Conservation (phyloP, 2,329 filamentous ascomycete genomes). For the Fusarium illudens region DNA sequence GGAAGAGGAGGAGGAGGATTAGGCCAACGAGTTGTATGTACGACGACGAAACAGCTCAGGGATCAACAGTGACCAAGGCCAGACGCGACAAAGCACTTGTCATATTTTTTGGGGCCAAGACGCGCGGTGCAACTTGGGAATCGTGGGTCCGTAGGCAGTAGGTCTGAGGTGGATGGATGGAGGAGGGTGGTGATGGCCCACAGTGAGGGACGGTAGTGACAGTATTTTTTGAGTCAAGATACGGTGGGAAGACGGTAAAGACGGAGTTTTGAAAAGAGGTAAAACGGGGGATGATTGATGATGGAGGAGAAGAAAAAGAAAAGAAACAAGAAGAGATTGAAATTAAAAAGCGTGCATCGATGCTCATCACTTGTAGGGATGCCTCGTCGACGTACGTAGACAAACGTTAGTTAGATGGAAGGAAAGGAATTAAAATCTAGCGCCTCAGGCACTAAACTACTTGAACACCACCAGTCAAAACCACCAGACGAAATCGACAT, state of each 20-base stretch:
- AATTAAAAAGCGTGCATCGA: constrained; percentile 1
- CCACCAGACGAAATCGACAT: too few relatives aligned
- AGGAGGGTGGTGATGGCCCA: not conserved
- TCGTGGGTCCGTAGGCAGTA: not conserved
- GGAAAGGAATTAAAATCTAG: not conserved
- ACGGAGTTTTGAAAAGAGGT: too few relatives aligned
- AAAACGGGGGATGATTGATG: too few relatives aligned
- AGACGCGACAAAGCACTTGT: constrained; percentile 1
- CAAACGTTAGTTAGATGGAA: not conserved
- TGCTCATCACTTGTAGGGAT: not conserved
- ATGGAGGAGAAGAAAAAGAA: not conserved
- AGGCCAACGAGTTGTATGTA: not conserved
- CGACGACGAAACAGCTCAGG: not conserved
- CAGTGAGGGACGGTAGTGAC: not conserved
- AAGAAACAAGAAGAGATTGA: not conserved
- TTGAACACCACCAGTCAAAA: too few relatives aligned
- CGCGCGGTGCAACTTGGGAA: not conserved
- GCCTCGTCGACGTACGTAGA: not conserved
- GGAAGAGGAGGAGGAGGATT: not conserved
- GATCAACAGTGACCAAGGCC: not conserved
- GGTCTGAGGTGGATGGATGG: too few relatives aligned
- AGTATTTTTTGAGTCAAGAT: too few relatives aligned
- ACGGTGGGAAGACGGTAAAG: too few relatives aligned
- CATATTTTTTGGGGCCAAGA: not conserved
- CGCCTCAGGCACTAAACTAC: too few relatives aligned